Evolutionary conservation across 2,329 filamentous ascomycete species (phyloP).

Genomic region (Colletotrichum sp.): DNA sequence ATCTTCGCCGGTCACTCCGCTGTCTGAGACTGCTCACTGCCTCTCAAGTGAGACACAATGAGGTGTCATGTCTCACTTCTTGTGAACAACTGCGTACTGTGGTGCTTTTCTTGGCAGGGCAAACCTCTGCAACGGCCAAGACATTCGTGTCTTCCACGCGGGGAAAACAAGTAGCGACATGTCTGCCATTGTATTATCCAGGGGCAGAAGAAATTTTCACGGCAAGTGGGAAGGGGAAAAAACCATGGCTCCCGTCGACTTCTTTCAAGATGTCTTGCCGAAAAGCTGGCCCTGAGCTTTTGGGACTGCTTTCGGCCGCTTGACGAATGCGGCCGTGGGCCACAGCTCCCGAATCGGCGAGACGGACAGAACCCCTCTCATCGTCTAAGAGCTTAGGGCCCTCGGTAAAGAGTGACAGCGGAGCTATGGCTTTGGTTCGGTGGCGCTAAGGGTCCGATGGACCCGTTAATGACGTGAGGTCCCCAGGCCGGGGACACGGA

Average conservation of each 20-base stretch:
- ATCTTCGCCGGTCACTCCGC: neutral
- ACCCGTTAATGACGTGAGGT: neutral
- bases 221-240: neutral
- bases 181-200: neutral
- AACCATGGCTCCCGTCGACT: neutral
- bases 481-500: neutral
- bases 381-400: neutral
- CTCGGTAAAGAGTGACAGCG: neutral
- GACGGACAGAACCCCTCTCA: neutral
- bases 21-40: neutral
- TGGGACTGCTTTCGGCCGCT: neutral
- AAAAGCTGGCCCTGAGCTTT: neutral
- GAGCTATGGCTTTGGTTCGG: neutral
- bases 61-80: neutral
- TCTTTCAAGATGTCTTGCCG: neutral
- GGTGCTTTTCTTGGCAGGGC: neutral
- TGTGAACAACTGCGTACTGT: neutral
- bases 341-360: neutral
- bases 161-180: neutral
- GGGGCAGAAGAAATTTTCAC: neutral
- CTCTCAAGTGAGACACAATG: neutral
- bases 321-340: neutral
- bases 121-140: neutral
- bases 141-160: neutral
- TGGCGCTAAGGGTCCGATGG: neutral